These are phyloP conservation scores for Mollisia scopiformis DNA, from an alignment of 2,329 filamentous ascomycete species.

Conservation along the genomic window DNA sequence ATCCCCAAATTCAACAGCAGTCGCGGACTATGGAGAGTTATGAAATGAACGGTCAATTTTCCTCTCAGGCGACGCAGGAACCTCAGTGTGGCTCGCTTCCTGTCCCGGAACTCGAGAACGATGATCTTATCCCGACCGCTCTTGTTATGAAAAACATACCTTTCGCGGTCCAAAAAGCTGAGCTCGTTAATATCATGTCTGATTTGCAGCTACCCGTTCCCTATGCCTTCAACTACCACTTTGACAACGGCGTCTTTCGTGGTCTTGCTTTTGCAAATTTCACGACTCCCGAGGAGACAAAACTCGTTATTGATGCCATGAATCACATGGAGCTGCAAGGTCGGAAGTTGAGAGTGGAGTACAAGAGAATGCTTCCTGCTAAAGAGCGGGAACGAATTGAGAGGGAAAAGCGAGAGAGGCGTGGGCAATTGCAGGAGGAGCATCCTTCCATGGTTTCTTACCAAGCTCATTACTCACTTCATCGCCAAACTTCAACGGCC, in stretches of 20 bases:
- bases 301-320: conserved; percentile 87
- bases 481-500: conserved; percentile 83
- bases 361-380: conserved; percentile 98
- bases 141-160: conserved; percentile 99
- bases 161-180: conserved; percentile 97
- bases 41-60: conserved; percentile 43
- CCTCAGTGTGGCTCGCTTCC: conserved; percentile 30
- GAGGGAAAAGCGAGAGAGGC: conserved; percentile 92
- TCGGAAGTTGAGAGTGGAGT: conserved; percentile 92
- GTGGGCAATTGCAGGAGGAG: conserved; percentile 95
- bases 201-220: conserved; percentile 91
- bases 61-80: too few species aligned
- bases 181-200: conserved; percentile 90
- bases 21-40: conserved; percentile 43
- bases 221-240: conserved; percentile 99
- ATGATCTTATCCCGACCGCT: conserved; percentile 95
- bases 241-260: conserved; percentile 96
- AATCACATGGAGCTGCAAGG: conserved; percentile 97
- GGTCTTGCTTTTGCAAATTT: conserved; percentile 98
- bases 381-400: conserved; percentile 97
- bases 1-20: too few species aligned
- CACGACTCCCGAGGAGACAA: conserved; percentile 91
- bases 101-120: conserved; percentile 39
- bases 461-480: conserved; percentile 57
- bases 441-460: conserved; percentile 68